Conservation (phyloP, 1,139 yeast genomes). For the Candida buenavistaensis region DNA sequence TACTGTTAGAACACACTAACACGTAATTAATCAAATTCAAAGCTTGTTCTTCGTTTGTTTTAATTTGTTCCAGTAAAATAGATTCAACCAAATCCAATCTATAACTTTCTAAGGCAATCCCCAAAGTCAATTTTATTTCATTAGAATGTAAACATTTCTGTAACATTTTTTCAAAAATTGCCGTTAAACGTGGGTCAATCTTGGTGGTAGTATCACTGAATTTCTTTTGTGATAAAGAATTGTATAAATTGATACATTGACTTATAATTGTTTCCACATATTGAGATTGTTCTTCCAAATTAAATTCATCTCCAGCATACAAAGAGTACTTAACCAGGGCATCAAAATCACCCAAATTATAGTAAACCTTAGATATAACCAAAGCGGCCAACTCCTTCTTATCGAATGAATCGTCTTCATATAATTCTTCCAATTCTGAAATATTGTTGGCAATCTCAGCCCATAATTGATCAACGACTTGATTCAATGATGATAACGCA, state of each 20-base stretch:
- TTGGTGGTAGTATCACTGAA: slow-evolving; percentile 40
- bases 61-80: slow-evolving; percentile 52
- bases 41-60: slow-evolving; percentile 43
- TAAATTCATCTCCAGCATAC: slow-evolving; percentile 78
- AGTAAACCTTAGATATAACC: slow-evolving; percentile 90
- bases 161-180: slow-evolving; percentile 85
- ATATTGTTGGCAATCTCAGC: slow-evolving; percentile 94
- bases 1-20: slow-evolving; percentile 69
- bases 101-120: slow-evolving; percentile 86
- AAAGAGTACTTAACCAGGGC: slow-evolving; percentile 87
- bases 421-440: slow-evolving; percentile 83
- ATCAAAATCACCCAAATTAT: slow-evolving; percentile 92
- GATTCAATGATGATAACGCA: slow-evolving; percentile 81
- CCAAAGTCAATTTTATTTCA: slow-evolving; percentile 82
- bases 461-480: slow-evolving; percentile 90
- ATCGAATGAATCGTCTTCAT: slow-evolving; percentile 79
- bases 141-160: slow-evolving; percentile 69
- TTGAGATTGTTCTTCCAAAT: slow-evolving; percentile 75
- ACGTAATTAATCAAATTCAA: slow-evolving; percentile 70
- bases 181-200: slow-evolving; percentile 63
- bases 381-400: slow-evolving; percentile 85
- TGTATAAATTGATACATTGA: slow-evolving; percentile 85
- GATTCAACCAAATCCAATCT: slow-evolving; percentile 77
- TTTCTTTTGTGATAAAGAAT: slow-evolving; percentile 57
- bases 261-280: slow-evolving; percentile 92